Evolutionary conservation across 306 rosid species (phyloP), one percentile per base, ranked within the genome.

Genomic region (Argentina anserina): DNA sequence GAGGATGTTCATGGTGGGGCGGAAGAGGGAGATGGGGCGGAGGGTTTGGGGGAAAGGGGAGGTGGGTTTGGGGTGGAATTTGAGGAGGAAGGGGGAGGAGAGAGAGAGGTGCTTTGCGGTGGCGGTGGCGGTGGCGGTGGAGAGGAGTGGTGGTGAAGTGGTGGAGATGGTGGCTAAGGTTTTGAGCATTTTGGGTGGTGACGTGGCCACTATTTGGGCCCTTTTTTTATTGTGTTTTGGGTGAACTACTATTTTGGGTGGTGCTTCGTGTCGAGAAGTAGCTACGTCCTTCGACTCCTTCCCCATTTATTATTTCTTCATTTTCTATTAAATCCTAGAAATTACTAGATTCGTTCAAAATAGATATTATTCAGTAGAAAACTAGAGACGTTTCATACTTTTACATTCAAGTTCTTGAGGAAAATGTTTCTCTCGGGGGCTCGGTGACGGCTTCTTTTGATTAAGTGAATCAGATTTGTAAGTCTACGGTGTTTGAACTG

Each of bases 1-100:
- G 82, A 87, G 75, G 79, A 93, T 62, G 85, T 89, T 93, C 98
- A 93, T 93, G 77, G 89, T 70, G 73, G 90, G 74, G 41, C 45
- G 76, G 77, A 14, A 67, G 58, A 65, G 39, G 60, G 86, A 69
- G 76, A 77, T 43, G 68, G 65, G 61, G 9, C 83, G 63, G 62
- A 20, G 80, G 58, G 87, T 81, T 68, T 67, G 79, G 20, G 90
- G 81, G 81, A 82, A 80, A 26, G 76, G 62, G 67, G 85, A 81
- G 55, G 68, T 43, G 43, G 77, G 67, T 62, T 81, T 78, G 72
- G 37, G 40, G 28, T 25, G 28, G 71, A 78, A 46, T 33, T 58
- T 46, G 60, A 71, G 45, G 45, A 64, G 60, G 67, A 78, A 65
- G 42, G 81, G 36, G 23, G 77, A 82, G 43, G 85, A 83, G 83